A percentile compares a stretch with the other conserved stretches of the same genome.
These are phyloP conservation scores for Yamadazyma oceani DNA, from an alignment of 1,139 yeast species.

Conservation along the genomic window DNA sequence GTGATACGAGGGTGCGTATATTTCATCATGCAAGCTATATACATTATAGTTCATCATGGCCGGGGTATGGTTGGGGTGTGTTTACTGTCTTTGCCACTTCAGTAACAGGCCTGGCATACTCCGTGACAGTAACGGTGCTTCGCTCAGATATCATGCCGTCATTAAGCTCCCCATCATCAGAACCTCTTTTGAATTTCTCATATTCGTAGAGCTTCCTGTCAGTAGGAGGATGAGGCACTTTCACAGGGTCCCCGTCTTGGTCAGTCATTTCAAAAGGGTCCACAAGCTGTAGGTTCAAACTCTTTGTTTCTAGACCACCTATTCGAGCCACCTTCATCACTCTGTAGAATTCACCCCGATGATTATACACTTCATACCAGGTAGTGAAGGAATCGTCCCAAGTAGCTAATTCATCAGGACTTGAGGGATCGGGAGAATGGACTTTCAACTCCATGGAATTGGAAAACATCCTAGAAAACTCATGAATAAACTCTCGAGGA, in stretches of 20 bases:
- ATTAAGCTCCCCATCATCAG: background rate
- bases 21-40: no score
- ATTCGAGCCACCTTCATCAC: constrained; percentile 27
- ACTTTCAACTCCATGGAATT: constrained; percentile 26
- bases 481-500: constrained; percentile 16
- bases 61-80: no score
- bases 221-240: constrained; percentile 20
- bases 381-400: constrained; percentile 37
- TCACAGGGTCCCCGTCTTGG: constrained; percentile 30
- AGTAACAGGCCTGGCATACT: background rate
- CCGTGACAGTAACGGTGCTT: constrained; percentile 1
- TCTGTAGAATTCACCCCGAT: constrained; percentile 28
- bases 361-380: constrained; percentile 42
- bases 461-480: constrained; percentile 23
- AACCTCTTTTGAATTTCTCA: constrained; percentile 6
- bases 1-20: no score
- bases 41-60: no score
- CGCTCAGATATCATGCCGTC: background rate
- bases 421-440: constrained; percentile 26
- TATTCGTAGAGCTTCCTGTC: constrained; percentile 16
- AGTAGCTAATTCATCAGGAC: constrained; percentile 13
- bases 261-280: constrained; percentile 35
- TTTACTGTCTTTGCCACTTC: background rate
- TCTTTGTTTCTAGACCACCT: constrained; percentile 16
- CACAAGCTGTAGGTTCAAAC: constrained; percentile 23